These are phyloP conservation scores for Zalerion maritima DNA, from an alignment of 495 filamentous ascomycete genomes.

Conservation along the genomic window DNA sequence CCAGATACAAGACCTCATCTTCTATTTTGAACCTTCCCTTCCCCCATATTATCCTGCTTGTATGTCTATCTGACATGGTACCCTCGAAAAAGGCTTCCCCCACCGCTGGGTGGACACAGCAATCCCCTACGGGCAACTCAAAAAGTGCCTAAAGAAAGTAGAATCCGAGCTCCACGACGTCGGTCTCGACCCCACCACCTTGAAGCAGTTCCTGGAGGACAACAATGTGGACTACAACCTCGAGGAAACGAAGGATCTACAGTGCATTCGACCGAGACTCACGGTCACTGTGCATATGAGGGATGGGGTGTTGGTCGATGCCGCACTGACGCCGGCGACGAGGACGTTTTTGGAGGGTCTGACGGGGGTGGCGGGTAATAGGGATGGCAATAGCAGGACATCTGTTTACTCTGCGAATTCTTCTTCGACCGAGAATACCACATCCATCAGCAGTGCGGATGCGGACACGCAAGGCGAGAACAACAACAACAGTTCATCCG, in stretches of 20 bases:
- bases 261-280: conserved; percentile 39
- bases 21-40: too few species aligned
- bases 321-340: conserved; percentile 38
- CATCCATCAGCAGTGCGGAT: too few species aligned
- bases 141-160: conserved; percentile 60
- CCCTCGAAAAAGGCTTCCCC: conserved; percentile 29
- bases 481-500: neutral
- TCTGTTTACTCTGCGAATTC: too few species aligned
- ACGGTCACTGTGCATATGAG: conserved; percentile 38
- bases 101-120: conserved; percentile 53
- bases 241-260: conserved; percentile 18
- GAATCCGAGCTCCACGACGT: conserved; percentile 41
- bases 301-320: conserved; percentile 39
- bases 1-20: too few species aligned
- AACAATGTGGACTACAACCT: conserved; percentile 33
- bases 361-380: too few species aligned
- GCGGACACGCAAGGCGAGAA: conserved; percentile 6
- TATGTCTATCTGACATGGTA: conserved; percentile 3
- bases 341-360: conserved; percentile 36
- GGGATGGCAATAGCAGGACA: too few species aligned
- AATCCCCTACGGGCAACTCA: conserved; percentile 58
- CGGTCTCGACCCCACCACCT: conserved; percentile 46
- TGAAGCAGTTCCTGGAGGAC: conserved; percentile 33
- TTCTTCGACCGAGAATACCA: too few species aligned
- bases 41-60: neutral